Base-by-base conservation (phyloP, 495 filamentous ascomycete genomes). In the Monascus purpureus region DNA sequence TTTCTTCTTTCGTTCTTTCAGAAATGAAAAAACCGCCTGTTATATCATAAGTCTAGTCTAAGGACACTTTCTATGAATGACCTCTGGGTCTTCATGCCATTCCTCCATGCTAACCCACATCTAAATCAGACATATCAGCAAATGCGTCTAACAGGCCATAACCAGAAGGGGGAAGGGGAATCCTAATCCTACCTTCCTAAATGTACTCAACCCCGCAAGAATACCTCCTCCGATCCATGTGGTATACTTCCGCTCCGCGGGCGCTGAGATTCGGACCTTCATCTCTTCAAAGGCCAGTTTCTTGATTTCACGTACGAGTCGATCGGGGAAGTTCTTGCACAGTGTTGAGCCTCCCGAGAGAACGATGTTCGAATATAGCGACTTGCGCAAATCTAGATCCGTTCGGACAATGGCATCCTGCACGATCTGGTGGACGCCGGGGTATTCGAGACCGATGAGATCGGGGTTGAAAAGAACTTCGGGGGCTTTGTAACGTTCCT, bases 31-130 rank as follows among this genome's bases (percentile, higher is more conserved):
- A n/a, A n/a, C n/a, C n/a, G n/a, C n/a, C n/a, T n/a, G n/a, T n/a
- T n/a, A n/a, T n/a, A n/a, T n/a, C n/a, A n/a, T n/a, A n/a, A n/a
- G n/a, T n/a, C n/a, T n/a, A n/a, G n/a, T n/a, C n/a, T 56, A 96
- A 37, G 82, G 83, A 50, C 96, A 93, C 59, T 93, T 95, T 42
- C 82, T 90, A 59, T 95, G 87, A 51, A 99, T 96, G 40, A 95
- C 82, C 41, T 99, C 88, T 4, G 90, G 90, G 54, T 99, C 88
- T 66, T 99, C 90, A 48, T 99, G 92, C 87, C 88, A 99, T 60
- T 96, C 90, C 44, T 95, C 92, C 46, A 88, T 82, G 46, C 81
- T 92, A 41, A 96, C 88, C 84, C 87, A 95, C 92, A 99, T 96
- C 90, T 94, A 52, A 37, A 37, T n/a, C 27, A 7, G 15, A 29